Base-by-base conservation (phyloP, 2,329 filamentous ascomycete genomes). In the Graphiopsis chlorocephala region DNA sequence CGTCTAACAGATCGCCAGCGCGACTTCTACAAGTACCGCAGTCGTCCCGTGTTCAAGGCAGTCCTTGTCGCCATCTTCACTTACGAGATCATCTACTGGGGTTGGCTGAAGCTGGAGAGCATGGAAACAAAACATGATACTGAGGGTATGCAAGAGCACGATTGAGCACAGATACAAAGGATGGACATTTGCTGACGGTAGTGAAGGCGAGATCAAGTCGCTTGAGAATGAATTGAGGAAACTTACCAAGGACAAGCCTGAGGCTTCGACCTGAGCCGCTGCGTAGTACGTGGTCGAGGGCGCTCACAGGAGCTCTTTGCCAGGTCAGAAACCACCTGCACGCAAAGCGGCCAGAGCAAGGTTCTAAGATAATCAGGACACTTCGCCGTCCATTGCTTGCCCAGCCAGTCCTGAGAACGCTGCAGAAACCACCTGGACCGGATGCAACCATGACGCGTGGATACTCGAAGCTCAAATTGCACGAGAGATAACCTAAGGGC, bases 61-160 rank as follows among this genome's bases (percentile, higher is more conserved):
- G 85, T 92, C 69, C 82, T 94, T 42, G 84, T 90, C 73, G 90
- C 91, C 62, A 84, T 93, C 63, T 88, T 92, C 73, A 90, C 88
- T 1, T 95, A 94, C 76, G 91, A 95, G 78, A 72, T 90, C n/a
- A 78, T 84, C 15, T 94, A 93, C 78, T 92, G 86, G 80, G 80
- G 79, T 15, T 95, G 91, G 91, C 75, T 86, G 42, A 91, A 89
- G 77, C 81, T 94, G 59, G 91, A 93, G 76, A 84, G 85, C 35
- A 83, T 91, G 62, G 91, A 95, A 78, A 81, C 85, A 64, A 87
- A 84, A 72, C 79, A 80, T 23, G 81, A 87, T 52, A 85, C 85
- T 70, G 78, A 84, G 69, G 83, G 63, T 65, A 64, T 28, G 62
- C 59, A 62, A 42, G 48, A 53, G 33, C 29, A 52, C 15, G 33